A percentile compares a stretch with the other conserved stretches of the same genome.
Conservation (phyloP, 805 yeast species). For the Monosporozyma yasuniensis region DNA sequence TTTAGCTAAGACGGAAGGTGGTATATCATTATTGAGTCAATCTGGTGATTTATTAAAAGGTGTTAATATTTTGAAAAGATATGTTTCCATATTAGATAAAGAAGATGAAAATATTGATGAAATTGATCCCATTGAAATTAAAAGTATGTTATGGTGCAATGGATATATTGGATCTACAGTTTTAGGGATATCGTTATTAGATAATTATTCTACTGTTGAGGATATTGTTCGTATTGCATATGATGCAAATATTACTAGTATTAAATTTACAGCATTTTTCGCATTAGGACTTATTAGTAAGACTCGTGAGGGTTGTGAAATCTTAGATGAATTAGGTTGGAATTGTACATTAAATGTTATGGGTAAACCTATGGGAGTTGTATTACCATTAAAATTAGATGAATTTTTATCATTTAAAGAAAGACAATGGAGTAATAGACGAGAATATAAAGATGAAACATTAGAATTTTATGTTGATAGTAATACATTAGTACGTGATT, state of each 20-base stretch:
- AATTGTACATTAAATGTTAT: conserved; percentile 37
- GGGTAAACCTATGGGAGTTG: conserved; percentile 36
- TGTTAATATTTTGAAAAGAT: conserved; percentile 29
- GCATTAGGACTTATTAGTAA: conserved; percentile 65
- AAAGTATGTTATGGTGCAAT: conserved; percentile 77
- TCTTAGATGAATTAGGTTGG: conserved; percentile 80
- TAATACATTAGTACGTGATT: conserved; percentile 13
- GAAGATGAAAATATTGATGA: conserved; percentile 12
- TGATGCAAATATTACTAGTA: conserved; percentile 42
- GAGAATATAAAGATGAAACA: conserved; percentile 14
- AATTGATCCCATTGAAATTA: conserved; percentile 39
- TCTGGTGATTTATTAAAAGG: conserved; percentile 39
- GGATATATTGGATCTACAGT: conserved; percentile 74
- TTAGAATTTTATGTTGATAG: conserved; percentile 12
- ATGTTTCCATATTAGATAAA: conserved; percentile 11
- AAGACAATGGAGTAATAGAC: conserved; percentile 12
- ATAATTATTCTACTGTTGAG: conserved; percentile 42
- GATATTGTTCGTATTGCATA: conserved; percentile 45
- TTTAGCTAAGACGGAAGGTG: conserved; percentile 72
- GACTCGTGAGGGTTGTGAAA: conserved; percentile 74
- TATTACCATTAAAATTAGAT: conserved; percentile 32
- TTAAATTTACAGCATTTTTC: conserved; percentile 71
- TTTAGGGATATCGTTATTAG: conserved; percentile 55
- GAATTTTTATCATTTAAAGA: conserved; percentile 27
- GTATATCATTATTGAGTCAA: conserved; percentile 51